Evolutionary conservation across 2,329 filamentous ascomycete species (phyloP).

Genomic region (Trichoderma koningii): DNA sequence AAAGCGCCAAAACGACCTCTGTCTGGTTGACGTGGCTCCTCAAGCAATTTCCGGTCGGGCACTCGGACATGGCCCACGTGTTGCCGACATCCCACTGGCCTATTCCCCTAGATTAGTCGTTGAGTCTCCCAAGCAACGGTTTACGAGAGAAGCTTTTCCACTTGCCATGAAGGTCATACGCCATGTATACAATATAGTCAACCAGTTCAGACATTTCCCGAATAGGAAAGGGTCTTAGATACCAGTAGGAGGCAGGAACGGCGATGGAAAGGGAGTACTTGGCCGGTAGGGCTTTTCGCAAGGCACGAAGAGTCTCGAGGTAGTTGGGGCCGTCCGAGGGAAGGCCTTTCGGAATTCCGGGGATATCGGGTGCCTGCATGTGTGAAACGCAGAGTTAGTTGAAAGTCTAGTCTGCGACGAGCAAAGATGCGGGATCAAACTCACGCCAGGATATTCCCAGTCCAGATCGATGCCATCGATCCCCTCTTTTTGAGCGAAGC

Average conservation of each 20-base stretch:
- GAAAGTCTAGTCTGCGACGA: not conserved
- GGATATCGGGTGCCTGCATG: slow-evolving; percentile 19
- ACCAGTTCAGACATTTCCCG: slow-evolving; percentile 35
- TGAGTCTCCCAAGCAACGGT: not conserved
- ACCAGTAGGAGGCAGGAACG: slow-evolving; percentile 45
- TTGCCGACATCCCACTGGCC: slow-evolving; percentile 35
- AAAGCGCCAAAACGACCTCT: slow-evolving; percentile 41
- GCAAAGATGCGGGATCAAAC: not conserved
- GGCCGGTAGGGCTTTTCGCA: slow-evolving; percentile 36
- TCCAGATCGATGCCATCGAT: slow-evolving; percentile 46
- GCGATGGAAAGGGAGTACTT: slow-evolving; percentile 43
- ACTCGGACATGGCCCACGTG: slow-evolving; percentile 32
- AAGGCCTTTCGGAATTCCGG: slow-evolving; percentile 15
- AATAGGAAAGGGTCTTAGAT: slow-evolving; percentile 42
- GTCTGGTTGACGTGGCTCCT: slow-evolving; percentile 42
- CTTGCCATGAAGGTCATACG: slow-evolving; percentile 39
- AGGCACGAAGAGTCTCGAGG: slow-evolving; percentile 9
- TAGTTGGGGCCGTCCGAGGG: slow-evolving; percentile 12
- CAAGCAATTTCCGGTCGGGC: slow-evolving; percentile 40
- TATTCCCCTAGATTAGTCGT: not conserved
- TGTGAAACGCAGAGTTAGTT: not conserved
- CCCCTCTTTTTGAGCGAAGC: slow-evolving; percentile 41
- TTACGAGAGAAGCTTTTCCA: no score
- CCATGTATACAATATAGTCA: slow-evolving; percentile 42
- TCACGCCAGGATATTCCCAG: slow-evolving; percentile 45